Evolutionary conservation across 345 rosid species (phyloP).

Genomic region (Citrus maxima): DNA sequence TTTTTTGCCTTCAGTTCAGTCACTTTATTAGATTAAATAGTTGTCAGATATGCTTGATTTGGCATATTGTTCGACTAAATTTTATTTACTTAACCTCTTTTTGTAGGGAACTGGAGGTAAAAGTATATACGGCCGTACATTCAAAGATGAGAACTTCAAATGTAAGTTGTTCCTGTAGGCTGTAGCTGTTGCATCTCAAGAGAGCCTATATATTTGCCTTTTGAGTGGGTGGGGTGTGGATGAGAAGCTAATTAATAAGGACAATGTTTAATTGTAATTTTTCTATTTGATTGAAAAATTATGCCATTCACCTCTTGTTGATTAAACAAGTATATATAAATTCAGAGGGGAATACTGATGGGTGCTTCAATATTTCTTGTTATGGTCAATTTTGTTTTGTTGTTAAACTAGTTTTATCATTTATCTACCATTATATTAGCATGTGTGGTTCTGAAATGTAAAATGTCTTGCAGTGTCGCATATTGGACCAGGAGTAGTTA

Average conservation of each 20-base stretch:
- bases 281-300: background rate
- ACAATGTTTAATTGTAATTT: background rate
- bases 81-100: background rate
- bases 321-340: background rate
- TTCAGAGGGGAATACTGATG: background rate
- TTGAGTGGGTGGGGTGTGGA: background rate
- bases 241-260: background rate
- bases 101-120: constrained; percentile 99
- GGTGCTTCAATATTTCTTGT: background rate
- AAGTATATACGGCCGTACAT: constrained; percentile 92
- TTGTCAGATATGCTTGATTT: background rate
- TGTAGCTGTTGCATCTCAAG: background rate
- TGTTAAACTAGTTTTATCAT: background rate
- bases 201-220: background rate
- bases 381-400: background rate
- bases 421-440: background rate
- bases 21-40: background rate
- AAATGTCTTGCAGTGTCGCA: constrained; percentile 70
- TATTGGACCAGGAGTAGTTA: constrained; percentile 85
- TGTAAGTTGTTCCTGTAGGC: constrained; percentile 49
- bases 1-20: background rate
- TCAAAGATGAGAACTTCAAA: constrained; percentile 96
- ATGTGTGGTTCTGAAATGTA: constrained; percentile 6
- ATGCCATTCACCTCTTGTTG: background rate
- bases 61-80: background rate